Evolutionary conservation across 2,329 filamentous ascomycete genomes (phyloP), one percentile per base, ranked within the genome.

Genomic region (Pyrenochaeta sp.): DNA sequence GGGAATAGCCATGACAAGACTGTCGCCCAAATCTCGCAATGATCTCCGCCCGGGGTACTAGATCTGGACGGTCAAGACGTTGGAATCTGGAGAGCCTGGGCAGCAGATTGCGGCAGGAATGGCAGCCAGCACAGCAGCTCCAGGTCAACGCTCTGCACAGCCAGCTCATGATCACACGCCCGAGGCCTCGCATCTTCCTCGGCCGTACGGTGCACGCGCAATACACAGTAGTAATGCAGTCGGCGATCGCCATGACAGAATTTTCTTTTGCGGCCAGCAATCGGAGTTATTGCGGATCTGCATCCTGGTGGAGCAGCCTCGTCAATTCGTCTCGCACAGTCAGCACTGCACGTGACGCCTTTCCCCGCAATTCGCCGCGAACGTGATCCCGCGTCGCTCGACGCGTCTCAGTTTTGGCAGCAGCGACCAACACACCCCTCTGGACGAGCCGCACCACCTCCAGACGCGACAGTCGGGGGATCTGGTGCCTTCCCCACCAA

Each of bases 351-450:
- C 48, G 48, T 52, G 52, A 51, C 9, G 10, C 19, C 17, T 15
- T 50, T 43, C 55, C 55, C 55, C 55, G 50, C 57, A 54, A 60
- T 55, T 48, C 53, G 53, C 44, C 17, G 9, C 20, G 13, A 17
- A 27, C 23, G 31, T 13, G 11, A 19, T 24, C 15, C 28, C 42
- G 47, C 43, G 36, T 48, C 48, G 50, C 41, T 30, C 44, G 46
- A 44, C 51, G 51, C 53, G 48, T 29, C 37, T 30, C 35, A n/a
- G 43, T 32, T 23, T 49, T 36, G 41, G 41, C 49, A 23, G n/a
- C n/a, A n/a, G n/a, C n/a, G n/a, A n/a, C n/a, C n/a, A n/a, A n/a
- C 48, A 58, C 44, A 53, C 56, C 48, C 59, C 58, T 44, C 21
- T 32, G 52, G 24, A 13, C 10, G 10, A 6, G 51, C 44, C 43